A percentile compares a stretch with the other conserved stretches of the same genome.
These are phyloP conservation scores for Fusarium nematophilum DNA, from an alignment of 2,329 filamentous ascomycete genomes.

Conservation along the genomic window DNA sequence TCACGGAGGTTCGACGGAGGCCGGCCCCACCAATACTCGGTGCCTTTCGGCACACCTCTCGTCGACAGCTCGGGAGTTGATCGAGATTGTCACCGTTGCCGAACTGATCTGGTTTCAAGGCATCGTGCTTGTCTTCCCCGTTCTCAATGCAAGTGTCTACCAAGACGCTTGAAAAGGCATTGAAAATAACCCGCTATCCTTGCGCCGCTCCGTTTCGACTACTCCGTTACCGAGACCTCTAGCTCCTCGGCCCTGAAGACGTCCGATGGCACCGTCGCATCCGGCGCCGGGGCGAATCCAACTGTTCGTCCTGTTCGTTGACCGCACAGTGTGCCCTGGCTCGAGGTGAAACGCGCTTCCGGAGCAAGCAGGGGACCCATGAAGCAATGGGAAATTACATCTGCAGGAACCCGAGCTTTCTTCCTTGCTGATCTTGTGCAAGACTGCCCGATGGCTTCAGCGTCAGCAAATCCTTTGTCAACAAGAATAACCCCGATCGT, in stretches of 20 bases:
- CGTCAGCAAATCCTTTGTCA: not conserved
- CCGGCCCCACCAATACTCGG: not conserved
- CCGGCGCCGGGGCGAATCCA: conserved; percentile 7
- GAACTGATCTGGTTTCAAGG: no score
- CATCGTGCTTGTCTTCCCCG: no score
- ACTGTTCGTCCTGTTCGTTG: conserved; percentile 11
- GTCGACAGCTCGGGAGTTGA: no score
- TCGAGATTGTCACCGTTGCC: no score
- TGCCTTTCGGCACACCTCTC: no score
- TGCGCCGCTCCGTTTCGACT: conserved; percentile 12
- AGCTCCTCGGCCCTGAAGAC: no score
- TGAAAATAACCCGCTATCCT: not conserved
- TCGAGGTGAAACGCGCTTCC: conserved; percentile 36
- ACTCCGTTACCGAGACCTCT: not conserved
- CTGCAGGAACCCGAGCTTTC: conserved; percentile 38
- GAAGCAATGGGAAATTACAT: conserved; percentile 41
- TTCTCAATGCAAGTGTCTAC: no score
- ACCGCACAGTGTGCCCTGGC: conserved; percentile 14
- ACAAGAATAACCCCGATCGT: not conserved
- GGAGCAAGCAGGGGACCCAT: conserved; percentile 33
- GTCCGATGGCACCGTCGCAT: conserved; percentile 7
- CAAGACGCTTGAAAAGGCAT: no score
- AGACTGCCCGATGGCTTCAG: not conserved
- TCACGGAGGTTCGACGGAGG: not conserved
- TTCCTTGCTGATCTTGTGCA: conserved; percentile 20